Base-by-base conservation (phyloP, 176 grass and related monocot species). In the Melocanna baccifera region DNA sequence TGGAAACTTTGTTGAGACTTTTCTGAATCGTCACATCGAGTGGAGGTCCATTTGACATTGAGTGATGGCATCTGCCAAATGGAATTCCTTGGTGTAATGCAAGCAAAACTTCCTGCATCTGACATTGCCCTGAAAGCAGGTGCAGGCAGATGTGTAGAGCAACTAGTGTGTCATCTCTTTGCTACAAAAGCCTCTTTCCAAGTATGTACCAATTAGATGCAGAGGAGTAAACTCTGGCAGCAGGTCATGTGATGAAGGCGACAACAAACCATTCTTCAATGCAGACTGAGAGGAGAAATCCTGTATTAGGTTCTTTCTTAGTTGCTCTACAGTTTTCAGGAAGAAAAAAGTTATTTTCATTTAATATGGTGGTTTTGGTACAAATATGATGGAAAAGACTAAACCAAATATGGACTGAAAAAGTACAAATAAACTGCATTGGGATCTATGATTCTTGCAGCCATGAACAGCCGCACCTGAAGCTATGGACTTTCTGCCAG, bases 351-450 rank as follows among this genome's bases (percentile, higher is more conserved):
- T 40, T 13, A 18, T 39, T 46, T 71, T 55, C 25, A 41, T 67
- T 89, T 86, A 58, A 51, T n/a, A 73, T 56, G 56, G 73, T 73
- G 12, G 88, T 79, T 78, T 73, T 78, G 73, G 72, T 78, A 67
- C 66, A 73, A 48, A 43, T 20, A 14, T 34, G 34, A 64, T 43
- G 87, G 51, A 76, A 64, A 75, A 23, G 6, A 65, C 45, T 63
- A 58, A 45, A 63, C 46, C 47, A 77, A 71, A 57, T 25, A 52
- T 62, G 69, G 41, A 40, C 62, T 20, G 46, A 20, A 77, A 70
- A 83, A 70, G 85, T 74, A 40, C 67, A 79, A 5, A 7, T 28
- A 74, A 51, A 55, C 14, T 71, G 58, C 72, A 46, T 71, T 56
- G 37, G 45, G 78, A 90, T 82, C 83, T 37, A n/a, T 89, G 63